Evolutionary conservation across 1,284 basidiomycete genomes (phyloP), one percentile per base, ranked within the genome.

Genomic region (Ceratorhiza oryzae-sativae): DNA sequence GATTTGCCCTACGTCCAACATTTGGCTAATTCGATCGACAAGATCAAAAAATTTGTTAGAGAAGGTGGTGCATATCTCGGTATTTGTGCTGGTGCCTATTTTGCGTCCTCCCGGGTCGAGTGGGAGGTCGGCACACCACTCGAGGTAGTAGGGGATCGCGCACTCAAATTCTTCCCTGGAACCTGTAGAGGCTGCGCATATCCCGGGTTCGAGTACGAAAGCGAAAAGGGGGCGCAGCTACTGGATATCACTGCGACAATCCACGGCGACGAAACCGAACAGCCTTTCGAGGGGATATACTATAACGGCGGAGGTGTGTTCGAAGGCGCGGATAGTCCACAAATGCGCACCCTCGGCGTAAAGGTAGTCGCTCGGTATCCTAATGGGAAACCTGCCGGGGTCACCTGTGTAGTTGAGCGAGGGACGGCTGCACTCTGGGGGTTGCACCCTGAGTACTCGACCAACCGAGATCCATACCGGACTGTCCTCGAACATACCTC

Each of bases 1-100:
- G 83, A 84, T 73, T 75, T 84, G n/a, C 82, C 83, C 2, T 86
- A 86, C 77, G 81, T 84, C 23, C 77, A 83, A 55, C 83, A 86
- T 12, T 77, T 85, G 45, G 81, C 84, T 3, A 20, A 76, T 73
- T 78, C 81, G 65, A 81, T 83, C 76, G 62, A 80, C 55, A 80
- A 83, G 3, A 87, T 96, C 62, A 84, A 83, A 63, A 82, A 82
- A 12, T 97, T 87, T 76, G 86, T 93, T 9, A 82, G 88, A 59
- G 77, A 81, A 5, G 92, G 95, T 0, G 95, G 95, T 2, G 80
- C 81, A 34, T 88, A 88, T 74, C 79, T 94, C 6, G 88, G 87
- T 5, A 83, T 94, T 25, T 89, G 88, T 70, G 88, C 87, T 3
- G 86, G 87, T 3, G 86, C 84, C 0, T 87, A 87, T 78, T 87